phyloP scores from a whole-genome alignment of 225 moss, liverwort and hornwort species.

The Polytrichum commune region DNA sequence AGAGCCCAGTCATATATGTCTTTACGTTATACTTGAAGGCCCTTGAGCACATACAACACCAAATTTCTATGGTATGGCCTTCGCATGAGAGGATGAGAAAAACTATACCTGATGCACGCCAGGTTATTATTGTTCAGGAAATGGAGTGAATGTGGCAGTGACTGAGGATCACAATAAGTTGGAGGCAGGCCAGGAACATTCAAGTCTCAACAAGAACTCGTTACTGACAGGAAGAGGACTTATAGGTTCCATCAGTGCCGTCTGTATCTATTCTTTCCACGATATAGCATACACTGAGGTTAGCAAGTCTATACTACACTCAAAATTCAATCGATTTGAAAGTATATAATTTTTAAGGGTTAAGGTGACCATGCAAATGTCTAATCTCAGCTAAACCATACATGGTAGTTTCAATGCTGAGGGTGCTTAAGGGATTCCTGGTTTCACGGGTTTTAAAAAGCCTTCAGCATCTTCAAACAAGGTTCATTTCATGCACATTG shows the following conservation, averaged over 20 bases:
- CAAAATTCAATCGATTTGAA: too few species aligned
- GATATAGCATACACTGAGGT: slow-evolving; percentile 46
- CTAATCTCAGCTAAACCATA: too few species aligned
- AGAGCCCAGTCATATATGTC: too few species aligned
- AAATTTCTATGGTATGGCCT: neutral
- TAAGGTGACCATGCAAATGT: too few species aligned
- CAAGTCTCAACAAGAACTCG: slow-evolving; percentile 18
- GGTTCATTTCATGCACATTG: too few species aligned
- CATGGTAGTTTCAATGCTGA: too few species aligned
- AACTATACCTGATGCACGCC: slow-evolving; percentile 13
- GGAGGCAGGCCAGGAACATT: neutral
- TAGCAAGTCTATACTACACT: neutral
- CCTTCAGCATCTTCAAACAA: too few species aligned
- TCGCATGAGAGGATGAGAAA: neutral
- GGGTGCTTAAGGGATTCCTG: too few species aligned
- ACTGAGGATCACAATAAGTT: slow-evolving; percentile 12
- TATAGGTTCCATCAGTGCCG: slow-evolving; percentile 28
- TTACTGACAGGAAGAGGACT: slow-evolving; percentile 37
- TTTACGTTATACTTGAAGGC: too few species aligned
- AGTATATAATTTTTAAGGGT: too few species aligned
- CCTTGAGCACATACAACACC: neutral
- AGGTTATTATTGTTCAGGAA: slow-evolving; percentile 20
- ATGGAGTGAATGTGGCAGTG: slow-evolving; percentile 9
- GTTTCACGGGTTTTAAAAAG: too few species aligned
- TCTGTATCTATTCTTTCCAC: slow-evolving; percentile 36